These are phyloP conservation scores for Symmetrospora coprosmae DNA, from an alignment of 768 basidiomycete species.

Conservation along the genomic window DNA sequence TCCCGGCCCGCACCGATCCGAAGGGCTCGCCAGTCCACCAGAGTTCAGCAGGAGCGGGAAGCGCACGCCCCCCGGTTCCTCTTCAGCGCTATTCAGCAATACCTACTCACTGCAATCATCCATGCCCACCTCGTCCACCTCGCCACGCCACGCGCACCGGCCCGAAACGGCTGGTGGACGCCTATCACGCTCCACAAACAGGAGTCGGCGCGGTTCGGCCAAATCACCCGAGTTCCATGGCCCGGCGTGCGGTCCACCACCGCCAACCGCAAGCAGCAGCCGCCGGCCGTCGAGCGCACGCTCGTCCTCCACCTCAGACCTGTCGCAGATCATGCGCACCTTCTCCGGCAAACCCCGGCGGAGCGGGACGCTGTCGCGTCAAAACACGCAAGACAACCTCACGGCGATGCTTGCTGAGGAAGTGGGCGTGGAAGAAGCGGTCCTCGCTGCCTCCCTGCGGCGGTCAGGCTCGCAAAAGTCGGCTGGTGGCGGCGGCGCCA, in stretches of 20 bases:
- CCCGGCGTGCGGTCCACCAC: no score
- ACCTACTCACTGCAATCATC: not conserved
- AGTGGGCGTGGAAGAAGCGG: not conserved
- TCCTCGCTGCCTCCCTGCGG: not conserved
- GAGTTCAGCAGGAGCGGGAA: not conserved
- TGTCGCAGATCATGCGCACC: constrained; percentile 12
- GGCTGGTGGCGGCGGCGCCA: not conserved
- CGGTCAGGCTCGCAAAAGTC: no score
- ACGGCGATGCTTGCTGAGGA: not conserved
- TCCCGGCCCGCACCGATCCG: not conserved
- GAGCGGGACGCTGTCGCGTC: not conserved
- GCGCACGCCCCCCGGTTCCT: not conserved
- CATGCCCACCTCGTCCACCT: not conserved
- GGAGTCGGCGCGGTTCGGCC: not conserved
- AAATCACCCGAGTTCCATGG: no score
- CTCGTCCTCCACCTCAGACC: not conserved
- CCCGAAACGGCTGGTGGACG: not conserved
- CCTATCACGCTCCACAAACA: not conserved
- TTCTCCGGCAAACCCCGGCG: not conserved
- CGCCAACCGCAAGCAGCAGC: no score
- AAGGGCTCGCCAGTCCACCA: not conserved
- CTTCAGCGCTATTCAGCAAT: not conserved
- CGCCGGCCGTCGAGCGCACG: not conserved
- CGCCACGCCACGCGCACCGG: not conserved
- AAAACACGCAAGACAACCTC: not conserved